Evolutionary conservation across 2,329 filamentous ascomycete species (phyloP), one percentile per base, ranked within the genome.

Genomic region (Orbilia javanica): DNA sequence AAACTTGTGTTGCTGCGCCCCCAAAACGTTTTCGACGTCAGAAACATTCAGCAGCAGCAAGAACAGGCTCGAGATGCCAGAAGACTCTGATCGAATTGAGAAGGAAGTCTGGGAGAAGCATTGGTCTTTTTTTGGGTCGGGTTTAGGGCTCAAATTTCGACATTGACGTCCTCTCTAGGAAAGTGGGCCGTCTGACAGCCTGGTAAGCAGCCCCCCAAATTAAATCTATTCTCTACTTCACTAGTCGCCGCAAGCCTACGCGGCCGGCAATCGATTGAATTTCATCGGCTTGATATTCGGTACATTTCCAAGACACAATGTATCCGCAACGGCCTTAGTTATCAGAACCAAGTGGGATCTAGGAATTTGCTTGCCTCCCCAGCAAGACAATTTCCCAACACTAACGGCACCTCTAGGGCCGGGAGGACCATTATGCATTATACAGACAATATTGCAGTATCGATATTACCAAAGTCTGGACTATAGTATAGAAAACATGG

Each of bases 1-100:
- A 77, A 77, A 77, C 73, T 63, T 20, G 55, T 20, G 48, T 50
- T 66, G 73, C 71, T 75, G 64, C 53, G 65, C 57, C 73, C 34
- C 73, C 52, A 55, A 70, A 70, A 70, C 66, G 31, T 60, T 60
- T 42, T 22, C 55, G 8, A 60, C 55, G 10, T 60, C 53, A 57
- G 39, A 66, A 60, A 73, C 60, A 57, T 42, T 60, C 42, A 13
- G 34, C 11, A 46, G 18, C 11, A 66, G 69, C 60, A 73, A 50
- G 69, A 73, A 66, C 69, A 73, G 69, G 69, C 69, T 73, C 50
- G 20, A 73, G 50, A 52, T 73, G 48, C 69, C 27, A 42, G 15
- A 50, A 18, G 29, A 39, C 36, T 42, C 44, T 13, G 27, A 15
- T 60, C 4, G 36, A 20, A 42, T 50, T 39, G 25, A 50, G 42